phyloP scores from a whole-genome alignment of 1,284 basidiomycete genomes.

The Ganoderma meredithae region DNA sequence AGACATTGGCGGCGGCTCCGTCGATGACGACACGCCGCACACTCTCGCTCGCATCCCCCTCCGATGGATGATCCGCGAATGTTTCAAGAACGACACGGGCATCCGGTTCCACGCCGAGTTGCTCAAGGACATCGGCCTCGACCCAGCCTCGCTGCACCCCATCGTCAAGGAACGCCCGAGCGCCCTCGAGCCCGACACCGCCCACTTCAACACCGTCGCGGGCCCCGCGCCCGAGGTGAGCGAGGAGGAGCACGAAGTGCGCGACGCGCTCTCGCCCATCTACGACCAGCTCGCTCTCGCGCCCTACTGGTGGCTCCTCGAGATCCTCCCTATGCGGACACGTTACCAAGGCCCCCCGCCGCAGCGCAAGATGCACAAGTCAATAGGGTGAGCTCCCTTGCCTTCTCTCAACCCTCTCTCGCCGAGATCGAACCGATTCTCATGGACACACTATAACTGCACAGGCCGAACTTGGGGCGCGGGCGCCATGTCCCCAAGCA shows the following conservation, averaged over 20 bases:
- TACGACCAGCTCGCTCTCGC: conserved; percentile 59
- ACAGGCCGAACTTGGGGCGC: conserved; percentile 56
- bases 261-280: conserved; percentile 56
- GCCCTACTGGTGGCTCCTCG: conserved; percentile 63
- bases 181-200: conserved; percentile 12
- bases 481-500: conserved; percentile 51
- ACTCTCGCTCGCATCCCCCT: conserved; percentile 66
- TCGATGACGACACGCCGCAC: conserved; percentile 56
- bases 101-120: conserved; percentile 50
- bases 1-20: conserved; percentile 64
- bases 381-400: conserved; percentile 10
- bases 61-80: conserved; percentile 73
- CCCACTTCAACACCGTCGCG: conserved; percentile 2
- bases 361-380: conserved; percentile 6
- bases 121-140: conserved; percentile 56
- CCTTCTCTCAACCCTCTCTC: no score
- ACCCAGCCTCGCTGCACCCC: conserved; percentile 48
- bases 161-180: conserved; percentile 11
- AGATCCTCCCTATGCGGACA: conserved; percentile 46
- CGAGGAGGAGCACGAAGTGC: conserved; percentile 52
- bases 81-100: conserved; percentile 50
- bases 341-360: conserved; percentile 43
- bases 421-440: neutral
- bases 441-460: neutral
- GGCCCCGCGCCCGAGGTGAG: conserved; percentile 45